A percentile compares a stretch with the other conserved stretches of the same genome.
Evolutionary conservation across 768 basidiomycete species (phyloP).

Genomic region (Tulasnella sp.): DNA sequence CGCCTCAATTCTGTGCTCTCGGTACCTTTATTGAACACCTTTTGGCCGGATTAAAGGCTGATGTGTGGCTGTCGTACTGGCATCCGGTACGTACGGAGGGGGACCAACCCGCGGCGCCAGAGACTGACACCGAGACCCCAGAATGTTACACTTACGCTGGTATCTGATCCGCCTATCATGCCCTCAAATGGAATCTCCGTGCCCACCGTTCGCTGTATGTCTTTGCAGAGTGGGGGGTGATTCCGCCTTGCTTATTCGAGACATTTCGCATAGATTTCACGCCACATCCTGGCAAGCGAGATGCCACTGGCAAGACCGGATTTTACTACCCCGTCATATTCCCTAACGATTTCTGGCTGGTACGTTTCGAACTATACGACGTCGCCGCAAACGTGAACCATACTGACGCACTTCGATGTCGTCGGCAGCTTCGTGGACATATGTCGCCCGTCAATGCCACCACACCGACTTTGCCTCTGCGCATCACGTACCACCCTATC

Average conservation of each 20-base stretch:
- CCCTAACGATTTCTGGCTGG: conserved; percentile 92
- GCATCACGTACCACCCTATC: conserved; percentile 75
- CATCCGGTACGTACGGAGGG: conserved; percentile 38
- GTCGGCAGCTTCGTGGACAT: conserved; percentile 46
- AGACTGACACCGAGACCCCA: conserved; percentile 23
- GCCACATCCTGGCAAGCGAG: conserved; percentile 46
- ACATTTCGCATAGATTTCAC: conserved; percentile 40
- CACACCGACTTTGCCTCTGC: conserved; percentile 63
- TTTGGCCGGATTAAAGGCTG: conserved; percentile 27
- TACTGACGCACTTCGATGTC: background rate
- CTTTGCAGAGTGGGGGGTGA: background rate
- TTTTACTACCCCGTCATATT: conserved; percentile 83
- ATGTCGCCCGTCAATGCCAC: conserved; percentile 76
- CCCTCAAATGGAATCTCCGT: conserved; percentile 45
- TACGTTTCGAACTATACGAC: conserved; percentile 21
- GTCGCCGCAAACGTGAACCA: background rate
- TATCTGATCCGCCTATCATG: conserved; percentile 56
- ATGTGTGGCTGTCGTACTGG: conserved; percentile 75
- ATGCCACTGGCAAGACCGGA: conserved; percentile 51
- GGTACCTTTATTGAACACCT: background rate
- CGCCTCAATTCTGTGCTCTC: conserved; percentile 11
- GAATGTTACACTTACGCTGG: conserved; percentile 80
- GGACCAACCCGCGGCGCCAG: background rate
- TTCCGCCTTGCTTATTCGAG: conserved; percentile 11
- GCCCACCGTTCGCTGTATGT: conserved; percentile 47